Evolutionary conservation across 2,329 filamentous ascomycete genomes (phyloP).

Genomic region (Phaeosphaeriaceae sp.): DNA sequence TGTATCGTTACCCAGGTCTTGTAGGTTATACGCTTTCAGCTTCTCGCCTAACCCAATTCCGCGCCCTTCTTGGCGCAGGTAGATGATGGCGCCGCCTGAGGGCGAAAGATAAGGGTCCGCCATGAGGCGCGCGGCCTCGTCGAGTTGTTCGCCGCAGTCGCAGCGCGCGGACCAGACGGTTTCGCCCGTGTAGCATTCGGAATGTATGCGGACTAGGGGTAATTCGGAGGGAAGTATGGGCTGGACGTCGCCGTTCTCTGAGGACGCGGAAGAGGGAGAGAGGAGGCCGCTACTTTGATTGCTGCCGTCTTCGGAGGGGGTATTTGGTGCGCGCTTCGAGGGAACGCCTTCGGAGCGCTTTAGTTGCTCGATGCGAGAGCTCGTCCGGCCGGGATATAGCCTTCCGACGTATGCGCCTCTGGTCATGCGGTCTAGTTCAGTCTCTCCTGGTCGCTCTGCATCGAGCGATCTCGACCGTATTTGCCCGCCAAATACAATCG

Average conservation of each 20-base stretch:
- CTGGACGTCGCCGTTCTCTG: slow-evolving; percentile 36
- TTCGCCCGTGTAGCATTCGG: slow-evolving; percentile 97
- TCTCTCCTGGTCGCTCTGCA: slow-evolving; percentile 75
- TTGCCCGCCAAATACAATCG: slow-evolving; percentile 90
- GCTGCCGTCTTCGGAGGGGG: slow-evolving; percentile 1
- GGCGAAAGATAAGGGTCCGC: slow-evolving; percentile 66
- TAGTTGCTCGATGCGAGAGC: slow-evolving; percentile 68
- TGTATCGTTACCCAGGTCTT: slow-evolving; percentile 96
- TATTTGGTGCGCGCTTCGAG: slow-evolving; percentile 25
- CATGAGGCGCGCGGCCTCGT: slow-evolving; percentile 96
- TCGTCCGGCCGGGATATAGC: slow-evolving; percentile 83
- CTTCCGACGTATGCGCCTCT: slow-evolving; percentile 90
- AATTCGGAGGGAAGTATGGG: slow-evolving; percentile 49
- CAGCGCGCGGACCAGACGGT: slow-evolving; percentile 98
- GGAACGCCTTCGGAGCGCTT: slow-evolving; percentile 45
- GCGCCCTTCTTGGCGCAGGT: slow-evolving; percentile 92
- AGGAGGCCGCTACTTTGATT: slow-evolving; percentile 17
- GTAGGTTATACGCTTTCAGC: slow-evolving; percentile 96
- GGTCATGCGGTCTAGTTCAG: slow-evolving; percentile 90
- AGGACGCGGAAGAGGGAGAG: slow-evolving; percentile 30
- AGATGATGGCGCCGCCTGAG: slow-evolving; percentile 88
- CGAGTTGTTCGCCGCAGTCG: slow-evolving; percentile 96
- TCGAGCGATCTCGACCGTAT: slow-evolving; percentile 79
- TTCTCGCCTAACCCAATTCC: slow-evolving; percentile 96
- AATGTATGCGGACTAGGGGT: slow-evolving; percentile 92